phyloP scores from a whole-genome alignment of 176 grass and related monocot genomes.

The Cocos nucifera region DNA sequence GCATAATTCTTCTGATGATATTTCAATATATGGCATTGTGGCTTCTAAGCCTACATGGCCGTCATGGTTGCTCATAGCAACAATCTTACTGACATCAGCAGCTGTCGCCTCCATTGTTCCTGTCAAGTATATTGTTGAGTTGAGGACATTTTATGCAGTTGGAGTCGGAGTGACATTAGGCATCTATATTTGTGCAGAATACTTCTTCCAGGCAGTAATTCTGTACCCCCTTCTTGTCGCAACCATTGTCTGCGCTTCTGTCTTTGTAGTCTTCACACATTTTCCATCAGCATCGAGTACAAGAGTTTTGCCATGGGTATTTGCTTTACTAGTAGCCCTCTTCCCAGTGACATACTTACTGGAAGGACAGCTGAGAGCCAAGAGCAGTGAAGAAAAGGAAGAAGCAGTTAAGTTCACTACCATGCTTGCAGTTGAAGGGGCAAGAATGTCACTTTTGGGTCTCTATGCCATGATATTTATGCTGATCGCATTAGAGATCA shows the following conservation, averaged over 20 bases:
- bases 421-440: conserved; percentile 84
- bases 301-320: conserved; percentile 89
- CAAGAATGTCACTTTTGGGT: conserved; percentile 92
- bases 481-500: conserved; percentile 86
- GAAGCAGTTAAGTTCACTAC: conserved; percentile 72
- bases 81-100: conserved; percentile 75
- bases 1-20: conserved; percentile 82
- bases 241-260: conserved; percentile 56
- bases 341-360: conserved; percentile 87
- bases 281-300: conserved; percentile 91
- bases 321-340: conserved; percentile 75
- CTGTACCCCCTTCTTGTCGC: conserved; percentile 91
- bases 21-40: conserved; percentile 82
- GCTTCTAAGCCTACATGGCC: conserved; percentile 83
- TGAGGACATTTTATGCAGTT: conserved; percentile 71
- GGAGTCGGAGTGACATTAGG: conserved; percentile 70
- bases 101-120: conserved; percentile 86
- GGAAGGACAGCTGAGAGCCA: conserved; percentile 84
- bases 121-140: conserved; percentile 83
- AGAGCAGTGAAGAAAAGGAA: conserved; percentile 57
- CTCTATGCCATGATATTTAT: conserved; percentile 98
- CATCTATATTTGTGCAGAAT: conserved; percentile 93
- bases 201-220: conserved; percentile 80
- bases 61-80: conserved; percentile 87
- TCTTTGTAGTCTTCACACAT: conserved; percentile 87